These are phyloP conservation scores for Talaromyces verruculosus DNA, from an alignment of 2,329 filamentous ascomycete genomes.

Conservation along the genomic window DNA sequence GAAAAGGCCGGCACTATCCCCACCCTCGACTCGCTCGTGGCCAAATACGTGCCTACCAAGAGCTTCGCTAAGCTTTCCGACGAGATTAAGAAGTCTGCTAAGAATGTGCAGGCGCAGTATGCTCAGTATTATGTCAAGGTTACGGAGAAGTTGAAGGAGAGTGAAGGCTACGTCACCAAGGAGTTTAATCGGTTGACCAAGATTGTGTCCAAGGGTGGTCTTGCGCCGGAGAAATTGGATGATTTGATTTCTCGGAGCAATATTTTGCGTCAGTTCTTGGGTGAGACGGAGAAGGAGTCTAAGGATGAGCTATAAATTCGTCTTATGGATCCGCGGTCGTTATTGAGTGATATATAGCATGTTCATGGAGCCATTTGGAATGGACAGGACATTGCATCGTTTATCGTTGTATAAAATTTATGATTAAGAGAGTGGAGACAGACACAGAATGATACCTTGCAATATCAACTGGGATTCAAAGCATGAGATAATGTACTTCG, in stretches of 20 bases:
- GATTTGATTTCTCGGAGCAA: conserved; percentile 85
- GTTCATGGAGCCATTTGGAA: conserved; percentile 6
- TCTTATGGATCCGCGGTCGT: neutral
- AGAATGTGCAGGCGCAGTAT: conserved; percentile 72
- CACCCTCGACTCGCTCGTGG: conserved; percentile 71
- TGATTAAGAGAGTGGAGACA: neutral
- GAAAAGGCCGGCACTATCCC: conserved; percentile 77
- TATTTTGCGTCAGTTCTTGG: conserved; percentile 75
- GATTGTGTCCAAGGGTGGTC: conserved; percentile 80
- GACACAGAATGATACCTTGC: conserved; percentile 13
- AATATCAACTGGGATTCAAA: neutral
- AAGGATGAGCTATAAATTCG: conserved; percentile 69
- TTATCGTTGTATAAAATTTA: neutral
- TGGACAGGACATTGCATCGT: neutral
- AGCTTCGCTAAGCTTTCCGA: conserved; percentile 65
- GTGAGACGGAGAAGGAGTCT: conserved; percentile 53
- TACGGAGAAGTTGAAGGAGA: conserved; percentile 77
- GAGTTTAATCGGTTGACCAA: conserved; percentile 78
- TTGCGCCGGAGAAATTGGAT: conserved; percentile 82
- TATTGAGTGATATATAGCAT: conserved; percentile 26
- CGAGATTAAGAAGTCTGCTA: conserved; percentile 71
- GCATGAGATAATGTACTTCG: neutral
- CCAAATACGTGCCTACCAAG: conserved; percentile 64
- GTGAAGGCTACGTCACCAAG: conserved; percentile 77
- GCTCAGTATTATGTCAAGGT: conserved; percentile 93